Percentiles rank a stretch among this genome's conserved stretches.
These are phyloP conservation scores for Chamaenerion angustifolium DNA, from an alignment of 345 rosid genomes.

Conservation along the genomic window DNA sequence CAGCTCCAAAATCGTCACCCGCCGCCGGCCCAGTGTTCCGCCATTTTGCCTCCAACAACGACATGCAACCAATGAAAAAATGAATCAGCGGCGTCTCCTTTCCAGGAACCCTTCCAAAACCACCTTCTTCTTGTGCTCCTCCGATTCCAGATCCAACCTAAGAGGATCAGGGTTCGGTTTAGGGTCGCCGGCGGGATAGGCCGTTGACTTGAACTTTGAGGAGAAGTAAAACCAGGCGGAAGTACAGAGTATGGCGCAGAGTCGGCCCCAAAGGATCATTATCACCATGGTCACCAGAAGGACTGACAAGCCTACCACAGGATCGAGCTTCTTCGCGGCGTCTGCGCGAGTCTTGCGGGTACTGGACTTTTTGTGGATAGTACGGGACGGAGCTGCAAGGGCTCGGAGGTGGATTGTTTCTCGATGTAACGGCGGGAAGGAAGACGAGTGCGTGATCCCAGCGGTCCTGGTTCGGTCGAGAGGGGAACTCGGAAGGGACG, in stretches of 20 bases:
- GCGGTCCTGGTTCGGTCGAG: no score
- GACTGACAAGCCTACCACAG: constrained; percentile 41
- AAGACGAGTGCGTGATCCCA: no score
- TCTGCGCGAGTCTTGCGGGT: background rate
- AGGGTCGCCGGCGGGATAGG: background rate
- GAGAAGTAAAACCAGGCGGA: constrained; percentile 43
- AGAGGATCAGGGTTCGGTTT: background rate
- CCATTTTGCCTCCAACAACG: no score
- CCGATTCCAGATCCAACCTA: constrained; percentile 21
- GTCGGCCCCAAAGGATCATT: constrained; percentile 46
- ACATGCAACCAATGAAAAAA: no score
- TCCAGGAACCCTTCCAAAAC: constrained; percentile 63
- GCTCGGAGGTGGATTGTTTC: no score
- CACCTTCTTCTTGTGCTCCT: constrained; percentile 46
- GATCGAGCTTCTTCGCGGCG: constrained; percentile 14
- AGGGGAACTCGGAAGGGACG: no score
- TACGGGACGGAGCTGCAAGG: no score
- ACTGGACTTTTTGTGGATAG: no score
- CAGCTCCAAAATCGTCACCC: no score
- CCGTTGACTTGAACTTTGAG: constrained; percentile 20
- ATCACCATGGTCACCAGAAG: constrained; percentile 36
- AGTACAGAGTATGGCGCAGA: constrained; percentile 55
- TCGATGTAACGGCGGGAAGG: no score
- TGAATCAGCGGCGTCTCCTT: constrained; percentile 25
- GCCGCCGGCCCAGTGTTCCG: no score